Percentiles rank a stretch among this genome's conserved stretches.
These are phyloP conservation scores for Euphorbia pulcherrima DNA, from an alignment of 345 rosid genomes.

Conservation along the genomic window DNA sequence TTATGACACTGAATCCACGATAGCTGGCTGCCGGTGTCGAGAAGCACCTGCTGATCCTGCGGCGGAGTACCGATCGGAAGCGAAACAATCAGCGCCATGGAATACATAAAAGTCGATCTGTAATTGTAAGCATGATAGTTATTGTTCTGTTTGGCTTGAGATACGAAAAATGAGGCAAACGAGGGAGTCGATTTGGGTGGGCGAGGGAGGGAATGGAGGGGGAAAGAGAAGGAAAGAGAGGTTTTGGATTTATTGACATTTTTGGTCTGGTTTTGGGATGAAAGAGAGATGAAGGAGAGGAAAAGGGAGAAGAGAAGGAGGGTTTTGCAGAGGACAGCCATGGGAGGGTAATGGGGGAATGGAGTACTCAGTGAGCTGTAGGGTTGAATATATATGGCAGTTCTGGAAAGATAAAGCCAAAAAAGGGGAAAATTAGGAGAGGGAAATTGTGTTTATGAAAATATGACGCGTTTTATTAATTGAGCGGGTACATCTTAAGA, in stretches of 20 bases:
- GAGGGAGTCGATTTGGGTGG: not conserved
- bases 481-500: conserved; percentile 24
- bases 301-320: not conserved
- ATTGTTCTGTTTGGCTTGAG: no score
- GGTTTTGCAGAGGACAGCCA: not conserved
- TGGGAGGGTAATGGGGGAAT: not conserved
- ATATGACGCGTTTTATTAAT: conserved; percentile 37
- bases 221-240: conserved; percentile 28
- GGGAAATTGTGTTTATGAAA: not conserved
- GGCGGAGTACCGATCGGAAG: conserved; percentile 87
- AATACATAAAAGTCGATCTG: conserved; percentile 58
- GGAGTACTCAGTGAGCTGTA: not conserved
- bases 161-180: conserved; percentile 20
- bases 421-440: no score
- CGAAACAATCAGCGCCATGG: conserved; percentile 63
- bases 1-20: conserved; percentile 81
- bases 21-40: conserved; percentile 88
- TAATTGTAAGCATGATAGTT: conserved; percentile 32
- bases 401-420: no score
- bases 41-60: conserved; percentile 69
- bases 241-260: not conserved
- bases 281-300: conserved; percentile 11
- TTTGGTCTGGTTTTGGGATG: conserved; percentile 3
- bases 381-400: conserved; percentile 2
- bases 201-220: conserved; percentile 26